Percentiles rank a stretch among this genome's conserved stretches.
Conservation (phyloP, 1,284 basidiomycete genomes). For the Puccinia hordei region DNA sequence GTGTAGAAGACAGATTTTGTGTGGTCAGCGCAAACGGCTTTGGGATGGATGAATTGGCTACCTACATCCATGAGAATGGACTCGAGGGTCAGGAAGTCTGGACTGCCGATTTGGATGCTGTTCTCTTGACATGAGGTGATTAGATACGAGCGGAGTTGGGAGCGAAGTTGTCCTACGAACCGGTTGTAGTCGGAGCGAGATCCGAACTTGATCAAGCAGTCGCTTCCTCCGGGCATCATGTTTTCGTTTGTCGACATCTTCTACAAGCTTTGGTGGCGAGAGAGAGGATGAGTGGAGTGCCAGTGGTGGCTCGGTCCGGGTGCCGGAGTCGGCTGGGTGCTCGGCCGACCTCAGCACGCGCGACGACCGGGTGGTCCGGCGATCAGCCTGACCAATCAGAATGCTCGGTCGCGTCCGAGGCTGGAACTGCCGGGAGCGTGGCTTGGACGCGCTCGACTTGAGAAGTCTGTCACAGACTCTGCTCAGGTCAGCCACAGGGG, state of each 20-base stretch:
- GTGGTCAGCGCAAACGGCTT: slow-evolving; percentile 3
- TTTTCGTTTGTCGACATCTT: background rate
- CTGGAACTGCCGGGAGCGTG: slow-evolving; percentile 17
- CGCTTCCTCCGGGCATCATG: background rate
- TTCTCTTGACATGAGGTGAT: slow-evolving; percentile 24
- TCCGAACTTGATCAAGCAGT: slow-evolving; percentile 27
- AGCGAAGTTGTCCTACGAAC: slow-evolving; percentile 6
- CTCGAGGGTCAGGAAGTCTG: slow-evolving; percentile 7
- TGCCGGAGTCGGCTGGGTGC: no score
- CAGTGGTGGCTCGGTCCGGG: no score
- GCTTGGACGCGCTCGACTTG: background rate
- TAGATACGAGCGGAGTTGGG: slow-evolving; percentile 25
- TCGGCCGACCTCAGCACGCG: background rate
- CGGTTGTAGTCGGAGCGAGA: slow-evolving; percentile 9
- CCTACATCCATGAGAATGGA: slow-evolving; percentile 35
- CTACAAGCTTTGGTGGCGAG: background rate
- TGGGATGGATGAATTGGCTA: no score
- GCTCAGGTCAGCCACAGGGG: background rate
- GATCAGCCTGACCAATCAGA: slow-evolving; percentile 42
- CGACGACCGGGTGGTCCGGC: background rate
- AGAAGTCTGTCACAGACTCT: background rate
- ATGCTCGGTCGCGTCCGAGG: slow-evolving; percentile 19
- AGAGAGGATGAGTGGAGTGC: no score
- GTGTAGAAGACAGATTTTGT: no score
- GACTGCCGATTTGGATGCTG: slow-evolving; percentile 28